Percentiles rank a stretch among this genome's conserved stretches.
phyloP scores from a whole-genome alignment of 2,329 filamentous ascomycete species.

The Drechslerella stenobrocha region DNA sequence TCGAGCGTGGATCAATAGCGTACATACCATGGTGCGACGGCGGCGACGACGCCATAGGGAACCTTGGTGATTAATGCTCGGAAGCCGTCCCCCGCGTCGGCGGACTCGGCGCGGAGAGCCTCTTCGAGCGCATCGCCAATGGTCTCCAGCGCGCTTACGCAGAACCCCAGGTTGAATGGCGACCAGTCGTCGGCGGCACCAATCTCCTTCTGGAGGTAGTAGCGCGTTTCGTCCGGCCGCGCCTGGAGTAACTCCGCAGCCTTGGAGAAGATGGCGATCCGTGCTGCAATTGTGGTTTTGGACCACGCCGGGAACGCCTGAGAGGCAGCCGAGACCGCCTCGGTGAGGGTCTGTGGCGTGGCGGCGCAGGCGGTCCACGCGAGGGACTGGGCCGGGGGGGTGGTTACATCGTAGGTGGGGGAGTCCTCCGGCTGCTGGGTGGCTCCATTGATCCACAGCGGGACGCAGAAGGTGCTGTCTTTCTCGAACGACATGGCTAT shows the following conservation, averaged over 20 bases:
- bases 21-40: conserved; percentile 78
- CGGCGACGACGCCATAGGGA: conserved; percentile 76
- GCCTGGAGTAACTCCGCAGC: conserved; percentile 67
- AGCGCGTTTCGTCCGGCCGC: conserved; percentile 64
- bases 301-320: conserved; percentile 72
- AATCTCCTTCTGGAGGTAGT: conserved; percentile 66
- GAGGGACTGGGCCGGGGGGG: conserved; percentile 26
- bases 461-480: conserved; percentile 38
- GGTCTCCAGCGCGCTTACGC: conserved; percentile 57
- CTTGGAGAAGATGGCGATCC: conserved; percentile 71
- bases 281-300: conserved; percentile 63
- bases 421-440: conserved; percentile 13
- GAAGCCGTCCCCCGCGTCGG: conserved; percentile 58
- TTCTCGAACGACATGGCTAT: conserved; percentile 37
- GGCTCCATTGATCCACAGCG: conserved; percentile 40
- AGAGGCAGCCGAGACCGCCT: conserved; percentile 66
- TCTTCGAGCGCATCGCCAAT: conserved; percentile 55
- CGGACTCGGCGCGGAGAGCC: conserved; percentile 53
- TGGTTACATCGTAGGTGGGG: conserved; percentile 30
- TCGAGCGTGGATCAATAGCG: no score
- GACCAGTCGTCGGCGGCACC: conserved; percentile 58
- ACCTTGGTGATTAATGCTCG: conserved; percentile 71
- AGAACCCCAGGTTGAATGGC: conserved; percentile 57
- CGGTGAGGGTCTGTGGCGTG: conserved; percentile 62
- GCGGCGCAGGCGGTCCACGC: conserved; percentile 62